Percentiles rank a stretch among this genome's conserved stretches.
Conservation (phyloP, 345 rosid genomes). For the Nephelium lappaceum region DNA sequence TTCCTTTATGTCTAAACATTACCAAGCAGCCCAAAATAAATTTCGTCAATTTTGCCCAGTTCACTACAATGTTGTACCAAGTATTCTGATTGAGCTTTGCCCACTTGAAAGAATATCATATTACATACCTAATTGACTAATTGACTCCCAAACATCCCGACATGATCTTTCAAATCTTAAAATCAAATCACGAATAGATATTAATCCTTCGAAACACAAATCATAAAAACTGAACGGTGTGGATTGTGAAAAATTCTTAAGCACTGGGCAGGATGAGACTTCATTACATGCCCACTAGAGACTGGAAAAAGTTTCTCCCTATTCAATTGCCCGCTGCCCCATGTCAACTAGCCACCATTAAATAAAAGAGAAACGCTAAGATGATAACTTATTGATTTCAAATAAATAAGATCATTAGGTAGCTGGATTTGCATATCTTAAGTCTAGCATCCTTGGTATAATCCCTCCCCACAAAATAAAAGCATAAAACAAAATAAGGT, state of each 20-base stretch:
- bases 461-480: too few species aligned
- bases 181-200: constrained; percentile 82
- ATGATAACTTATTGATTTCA: too few species aligned
- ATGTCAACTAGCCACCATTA: too few species aligned
- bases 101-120: not conserved
- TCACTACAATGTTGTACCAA: not conserved
- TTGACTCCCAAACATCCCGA: constrained; percentile 58
- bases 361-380: too few species aligned
- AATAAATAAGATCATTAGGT: too few species aligned
- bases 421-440: too few species aligned
- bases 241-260: not conserved
- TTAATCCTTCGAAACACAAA: constrained; percentile 62
- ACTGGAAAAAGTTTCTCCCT: too few species aligned
- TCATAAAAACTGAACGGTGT: not conserved
- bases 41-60: not conserved
- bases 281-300: too few species aligned
- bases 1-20: not conserved
- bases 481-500: too few species aligned
- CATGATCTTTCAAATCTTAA: constrained; percentile 76
- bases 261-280: too few species aligned
- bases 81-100: not conserved
- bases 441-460: too few species aligned
- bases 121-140: constrained; percentile 69
- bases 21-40: not conserved
- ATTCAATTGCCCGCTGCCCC: too few species aligned